Percentiles rank a stretch among this genome's conserved stretches.
Conservation (phyloP, 495 filamentous ascomycete species). For the Neurospora tetraspora region DNA sequence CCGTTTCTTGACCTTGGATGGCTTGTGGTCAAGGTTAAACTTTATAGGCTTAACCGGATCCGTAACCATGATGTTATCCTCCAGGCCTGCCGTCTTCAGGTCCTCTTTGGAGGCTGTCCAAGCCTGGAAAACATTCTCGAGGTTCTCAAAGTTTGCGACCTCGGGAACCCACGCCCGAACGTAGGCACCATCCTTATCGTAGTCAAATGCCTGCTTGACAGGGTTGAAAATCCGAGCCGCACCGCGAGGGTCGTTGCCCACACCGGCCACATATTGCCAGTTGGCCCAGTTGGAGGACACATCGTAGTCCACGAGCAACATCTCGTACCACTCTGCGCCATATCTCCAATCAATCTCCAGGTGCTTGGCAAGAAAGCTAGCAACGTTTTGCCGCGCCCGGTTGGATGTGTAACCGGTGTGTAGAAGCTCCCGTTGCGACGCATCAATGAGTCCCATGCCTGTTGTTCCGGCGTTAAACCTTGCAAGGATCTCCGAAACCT, state of each 20-base stretch:
- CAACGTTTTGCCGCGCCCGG: constrained; percentile 61
- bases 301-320: constrained; percentile 60
- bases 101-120: constrained; percentile 46
- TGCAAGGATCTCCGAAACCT: constrained; percentile 26
- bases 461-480: constrained; percentile 53
- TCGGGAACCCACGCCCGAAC: constrained; percentile 58
- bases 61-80: constrained; percentile 41
- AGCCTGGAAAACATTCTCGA: constrained; percentile 52
- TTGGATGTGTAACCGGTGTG: constrained; percentile 66
- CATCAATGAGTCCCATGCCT: constrained; percentile 62
- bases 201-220: constrained; percentile 60
- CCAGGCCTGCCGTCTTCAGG: constrained; percentile 40
- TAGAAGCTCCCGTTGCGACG: constrained; percentile 55
- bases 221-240: constrained; percentile 62
- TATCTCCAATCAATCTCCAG: constrained; percentile 65
- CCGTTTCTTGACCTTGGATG: constrained; percentile 18
- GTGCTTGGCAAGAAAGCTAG: constrained; percentile 59
- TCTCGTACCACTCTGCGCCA: constrained; percentile 72
- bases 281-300: constrained; percentile 64
- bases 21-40: constrained; percentile 39
- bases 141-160: constrained; percentile 37
- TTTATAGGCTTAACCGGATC: constrained; percentile 47
- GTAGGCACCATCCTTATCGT: constrained; percentile 56
- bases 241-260: constrained; percentile 62
- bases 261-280: constrained; percentile 66